Conservation (phyloP, 2,329 filamentous ascomycete genomes). For the Sporothrix euskadiensis region DNA sequence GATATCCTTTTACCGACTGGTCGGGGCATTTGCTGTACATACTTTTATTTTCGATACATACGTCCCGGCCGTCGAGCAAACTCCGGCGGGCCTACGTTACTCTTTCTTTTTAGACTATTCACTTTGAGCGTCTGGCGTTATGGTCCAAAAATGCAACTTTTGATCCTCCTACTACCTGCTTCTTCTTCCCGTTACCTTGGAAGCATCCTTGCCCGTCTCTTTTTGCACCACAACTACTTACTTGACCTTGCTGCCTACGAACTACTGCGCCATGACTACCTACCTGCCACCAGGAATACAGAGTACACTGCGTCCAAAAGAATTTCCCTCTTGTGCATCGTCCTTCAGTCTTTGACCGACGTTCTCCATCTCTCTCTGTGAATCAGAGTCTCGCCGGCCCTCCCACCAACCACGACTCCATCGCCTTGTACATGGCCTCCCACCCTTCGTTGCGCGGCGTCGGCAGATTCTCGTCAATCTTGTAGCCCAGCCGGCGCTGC, state of each 20-base stretch:
- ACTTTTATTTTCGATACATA: slow-evolving; percentile 13
- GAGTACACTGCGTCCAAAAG: background rate
- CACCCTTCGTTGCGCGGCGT: slow-evolving; percentile 43
- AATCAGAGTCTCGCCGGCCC: background rate
- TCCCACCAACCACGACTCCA: slow-evolving; percentile 44
- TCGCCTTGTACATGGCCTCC: slow-evolving; percentile 47
- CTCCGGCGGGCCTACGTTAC: background rate
- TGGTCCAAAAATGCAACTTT: background rate
- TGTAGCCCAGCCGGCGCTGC: slow-evolving; percentile 49
- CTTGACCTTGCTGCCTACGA: background rate
- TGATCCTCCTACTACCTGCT: background rate
- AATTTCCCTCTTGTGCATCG: no score
- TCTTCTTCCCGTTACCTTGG: no score
- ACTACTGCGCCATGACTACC: background rate
- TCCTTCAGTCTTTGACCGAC: background rate
- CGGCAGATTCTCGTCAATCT: slow-evolving; percentile 45
- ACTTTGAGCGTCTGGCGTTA: background rate
- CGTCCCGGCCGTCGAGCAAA: slow-evolving; percentile 17
- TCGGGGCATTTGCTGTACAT: slow-evolving; percentile 6
- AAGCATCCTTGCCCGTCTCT: background rate
- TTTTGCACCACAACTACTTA: background rate
- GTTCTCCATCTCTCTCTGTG: background rate
- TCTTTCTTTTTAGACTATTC: background rate
- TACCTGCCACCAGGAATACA: background rate
- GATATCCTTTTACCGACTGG: background rate